These are phyloP conservation scores for Cicer pinnatifidum DNA, from an alignment of 306 rosid genomes.

Conservation along the genomic window DNA sequence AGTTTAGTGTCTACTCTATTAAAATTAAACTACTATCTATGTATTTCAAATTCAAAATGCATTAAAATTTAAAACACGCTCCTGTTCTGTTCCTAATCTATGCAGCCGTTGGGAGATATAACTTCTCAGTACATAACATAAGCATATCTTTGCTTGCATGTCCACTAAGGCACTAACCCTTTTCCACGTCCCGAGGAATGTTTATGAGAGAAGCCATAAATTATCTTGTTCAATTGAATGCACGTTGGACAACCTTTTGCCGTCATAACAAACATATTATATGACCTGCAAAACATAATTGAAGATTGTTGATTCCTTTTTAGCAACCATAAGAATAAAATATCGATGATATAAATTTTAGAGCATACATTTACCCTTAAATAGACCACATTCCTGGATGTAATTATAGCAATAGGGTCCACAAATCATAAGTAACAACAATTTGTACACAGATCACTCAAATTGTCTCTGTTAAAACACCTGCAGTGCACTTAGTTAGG, in stretches of 20 bases:
- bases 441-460: neutral
- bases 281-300: neutral
- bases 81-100: neutral
- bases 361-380: neutral
- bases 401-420: neutral
- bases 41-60: neutral
- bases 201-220: too few species aligned
- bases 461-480: neutral
- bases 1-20: neutral
- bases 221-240: too few species aligned
- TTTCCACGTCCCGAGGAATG: too few species aligned
- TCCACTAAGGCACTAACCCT: too few species aligned
- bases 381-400: neutral
- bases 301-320: slow-evolving; percentile 13
- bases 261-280: too few species aligned
- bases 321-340: neutral
- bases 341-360: neutral
- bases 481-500: neutral
- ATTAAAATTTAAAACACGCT: neutral
- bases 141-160: too few species aligned
- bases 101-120: slow-evolving; percentile 9
- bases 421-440: neutral
- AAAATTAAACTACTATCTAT: neutral
- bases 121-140: neutral
- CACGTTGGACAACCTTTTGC: too few species aligned